A percentile compares a stretch with the other conserved stretches of the same genome.
These are phyloP conservation scores for Penicillium janthinellum DNA, from an alignment of 2,329 filamentous ascomycete species.

Conservation along the genomic window DNA sequence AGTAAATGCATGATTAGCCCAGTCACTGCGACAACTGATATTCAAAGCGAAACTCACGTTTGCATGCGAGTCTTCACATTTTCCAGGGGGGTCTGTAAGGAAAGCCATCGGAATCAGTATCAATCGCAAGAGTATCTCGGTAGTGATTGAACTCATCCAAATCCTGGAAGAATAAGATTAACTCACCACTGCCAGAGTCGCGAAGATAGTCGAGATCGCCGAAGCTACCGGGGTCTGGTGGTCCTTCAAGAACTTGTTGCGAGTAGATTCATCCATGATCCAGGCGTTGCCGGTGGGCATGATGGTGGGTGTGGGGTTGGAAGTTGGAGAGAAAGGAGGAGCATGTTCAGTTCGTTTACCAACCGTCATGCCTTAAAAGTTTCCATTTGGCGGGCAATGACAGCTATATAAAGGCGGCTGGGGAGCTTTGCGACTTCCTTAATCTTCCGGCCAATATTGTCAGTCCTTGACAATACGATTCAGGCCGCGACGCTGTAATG, in stretches of 20 bases:
- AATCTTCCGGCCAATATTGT: neutral
- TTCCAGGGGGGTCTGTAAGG: constrained; percentile 47
- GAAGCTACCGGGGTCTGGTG: constrained; percentile 52
- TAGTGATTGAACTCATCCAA: too few relatives aligned
- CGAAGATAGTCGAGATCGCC: constrained; percentile 47
- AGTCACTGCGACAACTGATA: neutral
- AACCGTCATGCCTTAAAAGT: constrained; percentile 40
- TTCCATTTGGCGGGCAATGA: constrained; percentile 30
- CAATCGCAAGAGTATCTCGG: neutral
- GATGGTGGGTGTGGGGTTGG: constrained; percentile 35
- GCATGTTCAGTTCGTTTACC: constrained; percentile 46
- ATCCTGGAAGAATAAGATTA: neutral
- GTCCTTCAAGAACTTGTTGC: constrained; percentile 48
- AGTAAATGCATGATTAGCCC: constrained; percentile 7
- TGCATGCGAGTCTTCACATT: constrained; percentile 55
- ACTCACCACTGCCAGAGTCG: constrained; percentile 49
- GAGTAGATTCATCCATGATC: constrained; percentile 43
- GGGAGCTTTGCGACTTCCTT: neutral
- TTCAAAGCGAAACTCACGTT: constrained; percentile 39
- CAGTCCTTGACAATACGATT: constrained; percentile 2
- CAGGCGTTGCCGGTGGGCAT: constrained; percentile 37
- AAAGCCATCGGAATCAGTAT: constrained; percentile 16
- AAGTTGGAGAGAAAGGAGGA: constrained; percentile 37
- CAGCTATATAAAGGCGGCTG: neutral
- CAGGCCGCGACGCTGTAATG: neutral